Base-by-base conservation (phyloP, 2,329 filamentous ascomycete genomes). In the Colletotrichum sp. region DNA sequence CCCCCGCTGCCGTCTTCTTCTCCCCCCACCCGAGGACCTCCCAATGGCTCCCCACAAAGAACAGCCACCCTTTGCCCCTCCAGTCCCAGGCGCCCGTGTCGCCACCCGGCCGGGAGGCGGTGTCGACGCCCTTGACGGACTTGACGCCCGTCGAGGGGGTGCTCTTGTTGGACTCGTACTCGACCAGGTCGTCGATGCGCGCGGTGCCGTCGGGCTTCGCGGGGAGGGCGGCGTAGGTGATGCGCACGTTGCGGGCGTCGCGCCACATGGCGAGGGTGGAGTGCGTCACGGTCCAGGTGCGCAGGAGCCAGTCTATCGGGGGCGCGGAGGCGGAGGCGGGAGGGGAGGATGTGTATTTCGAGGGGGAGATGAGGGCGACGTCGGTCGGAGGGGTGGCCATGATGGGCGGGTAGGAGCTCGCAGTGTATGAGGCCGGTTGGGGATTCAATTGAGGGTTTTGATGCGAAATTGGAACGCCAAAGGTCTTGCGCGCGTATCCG, bases 181-280 rank as follows among this genome's bases (percentile, higher is more conserved):
- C 90, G 77, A 97, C 95, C 4, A 93, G 83, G 84, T 97, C 95
- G 83, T 95, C 92, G 77, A 96, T 85, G 74, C 89, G 87, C 6
- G 82, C 71, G 26, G 84, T 83, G 71, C 87, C 85, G 55, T 87
- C 85, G 75, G 77, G 18, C 78, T 83, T 77, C 30, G 83, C 75
- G 13, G 85, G 81, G 10, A 94, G 88, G 1, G 89, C 83, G 12
- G 85, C 90, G 88, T 98, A 98, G 39, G 92, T 94, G 83, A 98
- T 96, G 80, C 90, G 90, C 16, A 98, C 95, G 84, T 97, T 97
- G 82, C 92, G 93, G 69, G 94, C 93, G 63, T 91, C 90, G 79
- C 92, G 92, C 95, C 95, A 98, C 94, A 97, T 96, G 77, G 90
- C 86, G 13, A 96, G 91, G 7, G 93, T 95, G 6, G 92, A 94